phyloP scores from a whole-genome alignment of 2,329 filamentous ascomycete genomes.

The Nemania sp. region DNA sequence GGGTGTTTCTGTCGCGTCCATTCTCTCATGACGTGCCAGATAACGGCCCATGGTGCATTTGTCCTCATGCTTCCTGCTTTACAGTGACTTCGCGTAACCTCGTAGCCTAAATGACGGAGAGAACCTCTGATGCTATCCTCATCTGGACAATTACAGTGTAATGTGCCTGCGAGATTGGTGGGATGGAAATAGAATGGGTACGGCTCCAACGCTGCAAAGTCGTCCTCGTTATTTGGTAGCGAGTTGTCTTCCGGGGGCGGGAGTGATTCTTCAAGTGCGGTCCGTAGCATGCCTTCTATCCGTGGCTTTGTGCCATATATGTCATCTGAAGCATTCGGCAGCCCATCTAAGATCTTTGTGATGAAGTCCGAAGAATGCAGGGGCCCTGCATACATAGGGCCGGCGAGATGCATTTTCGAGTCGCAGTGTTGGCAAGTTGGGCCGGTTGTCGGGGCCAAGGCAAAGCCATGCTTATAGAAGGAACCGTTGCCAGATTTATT shows the following conservation, averaged over 20 bases:
- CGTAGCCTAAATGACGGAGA: slow-evolving; percentile 77
- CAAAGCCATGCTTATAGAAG: slow-evolving; percentile 78
- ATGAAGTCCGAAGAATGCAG: slow-evolving; percentile 86
- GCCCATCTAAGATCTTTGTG: slow-evolving; percentile 71
- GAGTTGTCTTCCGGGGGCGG: slow-evolving; percentile 36
- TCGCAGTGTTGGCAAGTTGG: slow-evolving; percentile 80
- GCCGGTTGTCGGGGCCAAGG: slow-evolving; percentile 69
- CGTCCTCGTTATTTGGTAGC: slow-evolving; percentile 42
- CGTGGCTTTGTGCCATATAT: slow-evolving; percentile 79
- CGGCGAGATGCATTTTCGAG: slow-evolving; percentile 81
- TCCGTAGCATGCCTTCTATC: slow-evolving; percentile 88
- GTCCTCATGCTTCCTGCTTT: slow-evolving; percentile 91
- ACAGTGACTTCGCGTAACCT: slow-evolving; percentile 83
- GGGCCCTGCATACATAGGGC: slow-evolving; percentile 93
- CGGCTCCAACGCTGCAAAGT: slow-evolving; percentile 68
- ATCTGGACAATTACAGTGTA: slow-evolving; percentile 81
- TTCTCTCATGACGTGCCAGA: slow-evolving; percentile 93
- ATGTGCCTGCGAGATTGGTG: slow-evolving; percentile 70
- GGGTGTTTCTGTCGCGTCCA: slow-evolving; percentile 83
- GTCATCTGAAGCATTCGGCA: slow-evolving; percentile 67
- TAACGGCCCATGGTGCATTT: slow-evolving; percentile 82
- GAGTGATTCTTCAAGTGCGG: slow-evolving; percentile 76
- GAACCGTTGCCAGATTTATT: slow-evolving; percentile 71
- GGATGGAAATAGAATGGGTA: slow-evolving; percentile 88
- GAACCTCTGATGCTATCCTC: slow-evolving; percentile 81